phyloP scores from a whole-genome alignment of 2,329 filamentous ascomycete species.

The Diplodia sapinea region DNA sequence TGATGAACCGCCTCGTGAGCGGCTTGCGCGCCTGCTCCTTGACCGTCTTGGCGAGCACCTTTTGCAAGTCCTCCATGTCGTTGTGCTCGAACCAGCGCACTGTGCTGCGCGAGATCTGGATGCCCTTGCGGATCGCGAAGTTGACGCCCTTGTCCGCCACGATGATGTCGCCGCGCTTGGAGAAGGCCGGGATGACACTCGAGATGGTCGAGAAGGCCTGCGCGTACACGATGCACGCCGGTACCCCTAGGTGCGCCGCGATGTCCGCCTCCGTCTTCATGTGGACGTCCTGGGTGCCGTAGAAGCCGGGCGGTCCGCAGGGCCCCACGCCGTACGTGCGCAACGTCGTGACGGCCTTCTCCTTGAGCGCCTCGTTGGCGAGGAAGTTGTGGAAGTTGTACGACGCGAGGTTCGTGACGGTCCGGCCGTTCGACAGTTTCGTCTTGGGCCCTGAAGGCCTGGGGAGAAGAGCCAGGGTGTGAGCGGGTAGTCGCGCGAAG shows the following conservation, averaged over 20 bases:
- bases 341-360: constrained; percentile 91
- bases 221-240: constrained; percentile 91
- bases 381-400: constrained; percentile 99
- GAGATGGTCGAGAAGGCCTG: constrained; percentile 96
- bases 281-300: constrained; percentile 97
- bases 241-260: constrained; percentile 83
- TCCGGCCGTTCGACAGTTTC: constrained; percentile 86
- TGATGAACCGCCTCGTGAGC: constrained; percentile 89
- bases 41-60: constrained; percentile 80
- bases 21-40: constrained; percentile 89
- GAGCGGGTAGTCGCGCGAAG: background rate
- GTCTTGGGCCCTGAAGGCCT: constrained; percentile 89
- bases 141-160: constrained; percentile 93
- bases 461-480: constrained; percentile 32
- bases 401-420: constrained; percentile 89
- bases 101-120: constrained; percentile 89
- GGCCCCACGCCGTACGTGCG: constrained; percentile 96
- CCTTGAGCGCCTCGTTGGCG: constrained; percentile 87
- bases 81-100: constrained; percentile 96
- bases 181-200: constrained; percentile 96
- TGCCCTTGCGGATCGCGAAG: constrained; percentile 89
- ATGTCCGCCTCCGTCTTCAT: constrained; percentile 97
- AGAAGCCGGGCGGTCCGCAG: constrained; percentile 96
- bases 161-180: constrained; percentile 95
- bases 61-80: constrained; percentile 91